phyloP scores from a whole-genome alignment of 805 yeast species.

The Pichia exigua region DNA sequence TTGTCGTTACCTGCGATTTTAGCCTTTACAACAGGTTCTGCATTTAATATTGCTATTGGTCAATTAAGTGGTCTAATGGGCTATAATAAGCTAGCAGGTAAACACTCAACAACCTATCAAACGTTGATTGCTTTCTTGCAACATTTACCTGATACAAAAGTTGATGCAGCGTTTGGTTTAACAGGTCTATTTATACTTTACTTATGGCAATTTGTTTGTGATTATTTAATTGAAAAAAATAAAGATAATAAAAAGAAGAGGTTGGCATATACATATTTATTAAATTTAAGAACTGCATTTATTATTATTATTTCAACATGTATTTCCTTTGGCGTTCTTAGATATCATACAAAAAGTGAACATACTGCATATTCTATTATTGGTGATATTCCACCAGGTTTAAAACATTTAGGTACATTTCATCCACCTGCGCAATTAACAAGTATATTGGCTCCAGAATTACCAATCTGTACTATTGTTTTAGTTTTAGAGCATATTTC shows the following conservation, averaged over 20 bases:
- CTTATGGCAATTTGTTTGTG: conserved; percentile 58
- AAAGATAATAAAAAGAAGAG: conserved; percentile 57
- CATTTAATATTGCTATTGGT: conserved; percentile 70
- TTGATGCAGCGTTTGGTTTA: conserved; percentile 86
- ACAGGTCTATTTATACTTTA: conserved; percentile 65
- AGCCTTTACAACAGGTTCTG: conserved; percentile 94
- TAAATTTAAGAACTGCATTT: conserved; percentile 72
- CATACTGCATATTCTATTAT: conserved; percentile 46
- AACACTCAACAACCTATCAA: conserved; percentile 60
- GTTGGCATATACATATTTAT: conserved; percentile 52
- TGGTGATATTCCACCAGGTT: conserved; percentile 77
- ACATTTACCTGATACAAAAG: conserved; percentile 54
- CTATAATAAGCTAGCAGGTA: conserved; percentile 53
- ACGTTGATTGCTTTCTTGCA: conserved; percentile 68
- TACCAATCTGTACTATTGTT: conserved; percentile 82
- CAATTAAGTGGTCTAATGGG: conserved; percentile 87
- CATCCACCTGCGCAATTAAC: conserved; percentile 52
- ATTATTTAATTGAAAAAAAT: conserved; percentile 50
- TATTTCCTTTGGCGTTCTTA: conserved; percentile 67
- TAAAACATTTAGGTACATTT: conserved; percentile 66
- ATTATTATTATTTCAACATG: conserved; percentile 75
- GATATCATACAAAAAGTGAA: conserved; percentile 30
- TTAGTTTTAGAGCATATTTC: conserved; percentile 86
- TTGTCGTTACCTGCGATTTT: conserved; percentile 86
- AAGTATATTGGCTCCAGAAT: conserved; percentile 56